phyloP scores from a whole-genome alignment of 2,329 filamentous ascomycete species.

The Phaeosphaeriaceae sp. region DNA sequence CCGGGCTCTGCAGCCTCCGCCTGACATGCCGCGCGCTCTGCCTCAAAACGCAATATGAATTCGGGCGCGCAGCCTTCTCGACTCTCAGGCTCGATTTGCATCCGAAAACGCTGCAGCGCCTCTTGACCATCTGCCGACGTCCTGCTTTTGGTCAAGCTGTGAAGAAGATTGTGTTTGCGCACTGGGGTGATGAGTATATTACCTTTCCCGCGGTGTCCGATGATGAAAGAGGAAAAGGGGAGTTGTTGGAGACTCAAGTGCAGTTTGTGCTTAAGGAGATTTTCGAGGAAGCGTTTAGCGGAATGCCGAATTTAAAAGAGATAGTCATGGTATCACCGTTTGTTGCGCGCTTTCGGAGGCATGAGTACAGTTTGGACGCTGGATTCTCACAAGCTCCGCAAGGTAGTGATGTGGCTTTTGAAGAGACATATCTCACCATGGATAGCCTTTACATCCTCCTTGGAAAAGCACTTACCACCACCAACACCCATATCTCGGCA shows the following conservation, averaged over 20 bases:
- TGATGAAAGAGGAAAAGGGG: background rate
- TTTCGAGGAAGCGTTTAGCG: background rate
- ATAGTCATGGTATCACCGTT: constrained; percentile 8
- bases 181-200: background rate
- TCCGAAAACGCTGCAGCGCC: constrained; percentile 3
- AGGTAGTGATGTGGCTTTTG: background rate
- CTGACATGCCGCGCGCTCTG: constrained; percentile 4
- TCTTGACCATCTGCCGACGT: constrained; percentile 6
- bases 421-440: background rate
- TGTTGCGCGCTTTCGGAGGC: background rate
- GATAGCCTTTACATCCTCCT: background rate
- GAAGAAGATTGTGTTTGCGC: constrained; percentile 2
- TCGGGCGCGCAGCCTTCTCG: constrained; percentile 5
- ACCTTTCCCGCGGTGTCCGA: background rate
- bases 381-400: background rate
- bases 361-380: background rate
- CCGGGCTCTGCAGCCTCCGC: constrained; percentile 6
- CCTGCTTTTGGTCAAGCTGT: constrained; percentile 6
- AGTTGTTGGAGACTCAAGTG: constrained; percentile 3
- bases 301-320: background rate
- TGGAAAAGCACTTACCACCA: background rate
- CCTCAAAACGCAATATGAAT: constrained; percentile 6
- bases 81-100: constrained; percentile 10
- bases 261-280: background rate
- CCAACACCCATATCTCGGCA: background rate